Evolutionary conservation across 2,329 filamentous ascomycete genomes (phyloP).

Genomic region (Fusarium napiforme): DNA sequence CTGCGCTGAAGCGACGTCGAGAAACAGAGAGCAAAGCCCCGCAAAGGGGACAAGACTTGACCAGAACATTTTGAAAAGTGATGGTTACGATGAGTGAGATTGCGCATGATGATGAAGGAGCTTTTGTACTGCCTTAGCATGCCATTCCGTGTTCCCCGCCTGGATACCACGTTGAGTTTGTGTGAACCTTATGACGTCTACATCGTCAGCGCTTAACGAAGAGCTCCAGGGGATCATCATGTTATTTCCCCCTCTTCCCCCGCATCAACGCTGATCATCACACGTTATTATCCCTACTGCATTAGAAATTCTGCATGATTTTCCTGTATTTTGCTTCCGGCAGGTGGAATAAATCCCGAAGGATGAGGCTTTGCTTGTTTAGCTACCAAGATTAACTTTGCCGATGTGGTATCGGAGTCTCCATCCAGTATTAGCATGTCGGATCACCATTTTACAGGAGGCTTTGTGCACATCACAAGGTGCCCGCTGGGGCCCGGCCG

Average conservation of each 20-base stretch:
- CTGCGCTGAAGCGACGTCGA: not conserved
- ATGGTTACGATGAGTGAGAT: not conserved
- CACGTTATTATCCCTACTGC: not conserved
- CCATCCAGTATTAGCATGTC: not conserved
- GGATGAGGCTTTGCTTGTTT: not conserved
- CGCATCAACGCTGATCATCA: slow-evolving; percentile 16
- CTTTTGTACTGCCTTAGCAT: not conserved
- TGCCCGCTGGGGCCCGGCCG: not conserved
- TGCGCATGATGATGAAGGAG: not conserved
- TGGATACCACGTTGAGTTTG: slow-evolving; percentile 2
- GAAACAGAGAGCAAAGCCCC: not conserved
- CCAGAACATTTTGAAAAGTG: slow-evolving; percentile 15
- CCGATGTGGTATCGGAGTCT: slow-evolving; percentile 18
- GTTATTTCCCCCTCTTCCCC: not conserved
- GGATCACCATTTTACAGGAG: not conserved
- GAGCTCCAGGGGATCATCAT: not conserved
- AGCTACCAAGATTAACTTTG: not conserved
- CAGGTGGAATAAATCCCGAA: slow-evolving; percentile 9
- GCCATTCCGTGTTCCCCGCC: not conserved
- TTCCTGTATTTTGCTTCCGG: not conserved
- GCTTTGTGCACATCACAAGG: not conserved
- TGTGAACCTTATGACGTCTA: slow-evolving; percentile 21
- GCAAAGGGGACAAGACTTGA: not conserved
- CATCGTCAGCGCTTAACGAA: not conserved
- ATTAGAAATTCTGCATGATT: not conserved